Percentiles rank a stretch among this genome's conserved stretches.
Conservation (phyloP, 2,329 filamentous ascomycete genomes). For the Emmonsiellopsis sp. region DNA sequence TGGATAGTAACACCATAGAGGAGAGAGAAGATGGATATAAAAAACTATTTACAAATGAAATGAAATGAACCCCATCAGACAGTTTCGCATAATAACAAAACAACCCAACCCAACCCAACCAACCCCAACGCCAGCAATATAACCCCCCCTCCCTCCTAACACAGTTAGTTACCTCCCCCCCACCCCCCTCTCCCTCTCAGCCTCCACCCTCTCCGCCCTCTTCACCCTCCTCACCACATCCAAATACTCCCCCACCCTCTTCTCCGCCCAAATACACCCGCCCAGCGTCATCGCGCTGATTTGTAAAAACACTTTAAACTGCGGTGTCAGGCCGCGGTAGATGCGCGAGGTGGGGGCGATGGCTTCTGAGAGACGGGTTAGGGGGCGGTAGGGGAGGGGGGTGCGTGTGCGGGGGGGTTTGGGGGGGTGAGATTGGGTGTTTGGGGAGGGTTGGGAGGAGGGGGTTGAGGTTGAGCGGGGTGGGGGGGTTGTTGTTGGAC, state of each 20-base stretch:
- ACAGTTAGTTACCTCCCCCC: no score
- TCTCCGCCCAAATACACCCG: slow-evolving; percentile 41
- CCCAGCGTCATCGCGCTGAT: slow-evolving; percentile 40
- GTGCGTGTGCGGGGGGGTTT: slow-evolving; percentile 21
- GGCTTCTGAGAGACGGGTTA: slow-evolving; percentile 42
- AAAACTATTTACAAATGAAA: no score
- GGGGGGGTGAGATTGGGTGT: slow-evolving; percentile 16
- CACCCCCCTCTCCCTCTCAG: slow-evolving; percentile 13
- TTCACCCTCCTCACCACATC: slow-evolving; percentile 32
- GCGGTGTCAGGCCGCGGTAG: slow-evolving; percentile 40
- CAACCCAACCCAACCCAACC: no score
- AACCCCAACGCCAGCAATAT: no score
- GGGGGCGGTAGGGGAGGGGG: slow-evolving; percentile 27
- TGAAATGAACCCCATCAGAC: no score
- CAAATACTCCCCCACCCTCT: slow-evolving; percentile 37
- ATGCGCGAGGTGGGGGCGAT: slow-evolving; percentile 34
- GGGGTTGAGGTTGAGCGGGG: slow-evolving; percentile 22
- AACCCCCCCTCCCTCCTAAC: neutral
- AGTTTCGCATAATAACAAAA: no score
- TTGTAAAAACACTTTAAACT: slow-evolving; percentile 43
- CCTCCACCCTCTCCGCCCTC: slow-evolving; percentile 31
- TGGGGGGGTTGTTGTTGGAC: slow-evolving; percentile 12
- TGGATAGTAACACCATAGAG: no score
- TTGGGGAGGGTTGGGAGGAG: slow-evolving; percentile 15
- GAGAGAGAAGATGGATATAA: no score